A percentile compares a stretch with the other conserved stretches of the same genome.
phyloP scores from a whole-genome alignment of 768 basidiomycete species.

The Chiua virens region DNA sequence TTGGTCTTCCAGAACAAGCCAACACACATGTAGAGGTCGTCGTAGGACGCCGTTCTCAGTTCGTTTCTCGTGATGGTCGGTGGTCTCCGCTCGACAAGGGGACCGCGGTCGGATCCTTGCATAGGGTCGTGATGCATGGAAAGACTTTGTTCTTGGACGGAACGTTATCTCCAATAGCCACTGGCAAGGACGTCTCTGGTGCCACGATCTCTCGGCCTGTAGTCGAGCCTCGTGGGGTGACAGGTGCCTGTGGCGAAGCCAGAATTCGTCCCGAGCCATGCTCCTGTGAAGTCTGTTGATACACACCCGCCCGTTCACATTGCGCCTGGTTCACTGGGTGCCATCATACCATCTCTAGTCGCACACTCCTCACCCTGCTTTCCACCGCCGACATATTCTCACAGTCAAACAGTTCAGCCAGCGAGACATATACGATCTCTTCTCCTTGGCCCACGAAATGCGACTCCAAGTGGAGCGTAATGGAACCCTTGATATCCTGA shows the following conservation, averaged over 20 bases:
- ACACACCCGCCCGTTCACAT: constrained; percentile 16
- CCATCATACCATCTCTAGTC: constrained; percentile 17
- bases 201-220: constrained; percentile 47
- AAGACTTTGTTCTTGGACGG: constrained; percentile 92
- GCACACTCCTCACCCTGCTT: constrained; percentile 68
- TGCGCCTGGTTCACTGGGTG: constrained; percentile 7
- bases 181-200: constrained; percentile 73
- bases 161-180: constrained; percentile 52
- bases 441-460: constrained; percentile 96
- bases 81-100: constrained; percentile 86
- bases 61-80: constrained; percentile 44
- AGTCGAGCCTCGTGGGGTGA: constrained; percentile 28
- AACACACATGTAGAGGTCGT: constrained; percentile 93
- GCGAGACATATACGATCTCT: constrained; percentile 89
- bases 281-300: constrained; percentile 33
- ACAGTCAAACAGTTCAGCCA: constrained; percentile 92
- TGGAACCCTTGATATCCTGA: constrained; percentile 84
- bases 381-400: constrained; percentile 91
- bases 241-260: constrained; percentile 21
- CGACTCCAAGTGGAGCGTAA: constrained; percentile 91
- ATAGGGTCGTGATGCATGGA: constrained; percentile 88
- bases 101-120: constrained; percentile 70
- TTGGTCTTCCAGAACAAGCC: constrained; percentile 82
- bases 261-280: constrained; percentile 30
- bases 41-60: constrained; percentile 68